Evolutionary conservation across 768 basidiomycete genomes (phyloP), one percentile per base, ranked within the genome.

Genomic region (Boletus tylopilopsis): DNA sequence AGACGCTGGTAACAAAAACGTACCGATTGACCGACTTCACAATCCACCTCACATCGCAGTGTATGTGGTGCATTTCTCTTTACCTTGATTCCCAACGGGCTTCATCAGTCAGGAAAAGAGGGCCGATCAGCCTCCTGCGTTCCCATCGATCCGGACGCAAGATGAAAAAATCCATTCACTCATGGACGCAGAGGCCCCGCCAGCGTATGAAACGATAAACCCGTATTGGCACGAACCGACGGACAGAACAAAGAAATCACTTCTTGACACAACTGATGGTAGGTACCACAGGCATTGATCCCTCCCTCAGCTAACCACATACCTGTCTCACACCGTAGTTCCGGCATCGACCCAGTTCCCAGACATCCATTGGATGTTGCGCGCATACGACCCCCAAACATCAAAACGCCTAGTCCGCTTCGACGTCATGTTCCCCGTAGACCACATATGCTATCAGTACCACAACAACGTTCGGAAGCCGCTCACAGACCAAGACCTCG

Each of bases 401-500:
- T 54, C 62, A 18, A 67, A 61, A 16, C 75, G 67, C 11, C 54
- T 64, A 9, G 47, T 78, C 7, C 71, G 68, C 43, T 81, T 79
- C 55, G 79, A 81, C 53, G 60, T 72, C 46, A 72, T 69, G 5
- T 73, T 76, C 55, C 58, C 58, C 62, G 75, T 64, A 67, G 76
- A 54, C 49, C 58, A 39, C 47, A 64, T 55, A 50, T 47, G 41
- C 32, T 63, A 66, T 29, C 55, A 51, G 3, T 41, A 57, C 9
- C 21, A 23, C 4, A 36, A 58, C 49, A 58, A 52, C 53, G 32
- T 41, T 13, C 58, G 60, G 42, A 52, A 59, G 38, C 54, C 51
- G 34, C 50, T 70, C 40, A 63, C 71, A 6, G 55, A 67, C 13
- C 64, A 68, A 25, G 75, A 75, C 35, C 63, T 68, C 37, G 66